phyloP scores from a whole-genome alignment of 805 yeast species.

The Zygoascus bituminiphila region DNA sequence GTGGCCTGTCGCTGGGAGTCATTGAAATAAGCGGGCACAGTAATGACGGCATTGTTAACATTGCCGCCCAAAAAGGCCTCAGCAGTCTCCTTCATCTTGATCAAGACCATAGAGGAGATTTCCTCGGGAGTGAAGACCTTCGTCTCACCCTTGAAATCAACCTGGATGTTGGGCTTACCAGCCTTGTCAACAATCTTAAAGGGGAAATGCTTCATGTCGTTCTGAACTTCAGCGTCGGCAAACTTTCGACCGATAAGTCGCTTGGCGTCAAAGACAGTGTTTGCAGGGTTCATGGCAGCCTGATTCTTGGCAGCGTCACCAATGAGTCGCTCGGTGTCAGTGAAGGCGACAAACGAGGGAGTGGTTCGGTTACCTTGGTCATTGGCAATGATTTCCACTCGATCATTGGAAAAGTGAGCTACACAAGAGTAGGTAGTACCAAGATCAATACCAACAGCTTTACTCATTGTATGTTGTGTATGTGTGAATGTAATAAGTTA shows the following conservation, averaged over 20 bases:
- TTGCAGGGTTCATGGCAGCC: conserved; percentile 86
- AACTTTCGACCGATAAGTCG: conserved; percentile 89
- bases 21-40: conserved; percentile 84
- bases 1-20: conserved; percentile 88
- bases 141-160: conserved; percentile 75
- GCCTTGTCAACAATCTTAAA: conserved; percentile 66
- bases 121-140: conserved; percentile 91
- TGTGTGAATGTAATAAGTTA: conserved; percentile 1
- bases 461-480: conserved; percentile 33
- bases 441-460: conserved; percentile 74
- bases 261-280: conserved; percentile 84
- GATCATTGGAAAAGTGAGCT: conserved; percentile 80
- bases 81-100: conserved; percentile 82
- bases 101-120: conserved; percentile 85
- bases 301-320: conserved; percentile 98
- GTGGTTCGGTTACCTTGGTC: conserved; percentile 99
- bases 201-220: conserved; percentile 91
- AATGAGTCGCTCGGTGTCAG: conserved; percentile 84
- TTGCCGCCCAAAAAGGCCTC: conserved; percentile 73
- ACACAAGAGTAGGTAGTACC: conserved; percentile 97
- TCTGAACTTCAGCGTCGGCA: conserved; percentile 75
- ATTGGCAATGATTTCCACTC: conserved; percentile 93
- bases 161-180: conserved; percentile 75
- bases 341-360: conserved; percentile 92
- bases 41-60: conserved; percentile 77